Evolutionary conservation across 768 basidiomycete species (phyloP), one percentile per base, ranked within the genome.

Genomic region (Mycena vitilis): DNA sequence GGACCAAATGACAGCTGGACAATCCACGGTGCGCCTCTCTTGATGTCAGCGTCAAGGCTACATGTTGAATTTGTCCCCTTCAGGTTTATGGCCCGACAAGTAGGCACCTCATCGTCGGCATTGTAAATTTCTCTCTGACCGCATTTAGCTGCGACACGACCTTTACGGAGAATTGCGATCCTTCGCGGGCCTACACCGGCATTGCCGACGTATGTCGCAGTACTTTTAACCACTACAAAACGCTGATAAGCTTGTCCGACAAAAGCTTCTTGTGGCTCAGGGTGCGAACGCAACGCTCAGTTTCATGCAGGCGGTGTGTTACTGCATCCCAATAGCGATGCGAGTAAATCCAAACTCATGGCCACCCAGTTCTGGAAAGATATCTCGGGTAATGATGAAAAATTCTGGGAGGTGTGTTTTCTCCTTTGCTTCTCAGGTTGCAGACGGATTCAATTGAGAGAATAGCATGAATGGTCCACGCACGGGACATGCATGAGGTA

Each of bases 1-100:
- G 86, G 87, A 12, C 87, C 87, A 12, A 74, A 71, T 12, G 65
- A 85, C 71, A 83, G 82, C 71, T 88, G 87, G 86, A 88, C 86
- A 1, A 85, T 87, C 60, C 86, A 69, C 30, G 68, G 68, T 69
- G n/a, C 25, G 67, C 20, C 18, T 5, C 30, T 30, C 47, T 38
- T 47, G 13, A 23, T 49, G 3, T 7, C 20, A 13, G 9, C n/a
- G 25, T 13, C 23, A 40, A 10, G 12, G 40, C 4, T 15, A 16
- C 38, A 59, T 47, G 45, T 34, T 44, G 37, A 42, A 25, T 83
- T 44, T 52, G 15, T 18, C 8, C 48, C 52, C 20, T 18, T 16
- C 45, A 71, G 85, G 87, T 80, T 76, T 86, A 49, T 88, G 87
- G 87, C 82, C 84, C 0, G 86, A 86, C 71, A 74, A 83, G 84